phyloP scores from a whole-genome alignment of 164 flowering plant species.

The Cinnamomum micranthum region DNA sequence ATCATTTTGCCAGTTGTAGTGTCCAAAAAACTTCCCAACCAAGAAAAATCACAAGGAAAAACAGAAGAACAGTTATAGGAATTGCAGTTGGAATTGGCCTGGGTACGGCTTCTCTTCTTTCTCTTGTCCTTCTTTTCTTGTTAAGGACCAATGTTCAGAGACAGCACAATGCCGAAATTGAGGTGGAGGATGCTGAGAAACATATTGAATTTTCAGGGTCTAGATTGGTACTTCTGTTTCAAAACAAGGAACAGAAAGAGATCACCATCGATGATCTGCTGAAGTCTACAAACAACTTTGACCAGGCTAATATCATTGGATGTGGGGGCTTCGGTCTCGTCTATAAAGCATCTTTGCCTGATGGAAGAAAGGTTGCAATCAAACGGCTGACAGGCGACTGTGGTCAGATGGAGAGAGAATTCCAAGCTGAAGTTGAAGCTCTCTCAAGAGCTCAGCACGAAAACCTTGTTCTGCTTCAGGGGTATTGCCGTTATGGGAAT shows the following conservation, averaged over 20 bases:
- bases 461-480: conserved; percentile 73
- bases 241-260: conserved; percentile 40
- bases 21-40: not conserved
- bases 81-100: conserved; percentile 27
- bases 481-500: conserved; percentile 50
- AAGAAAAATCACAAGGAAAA: conserved; percentile 13
- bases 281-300: conserved; percentile 62
- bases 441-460: conserved; percentile 74
- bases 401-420: conserved; percentile 78
- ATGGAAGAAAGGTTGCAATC: conserved; percentile 62
- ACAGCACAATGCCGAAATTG: conserved; percentile 32
- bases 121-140: conserved; percentile 25
- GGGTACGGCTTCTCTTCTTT: conserved; percentile 38
- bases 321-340: conserved; percentile 87
- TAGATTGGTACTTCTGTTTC: conserved; percentile 42
- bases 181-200: conserved; percentile 15
- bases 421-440: conserved; percentile 73
- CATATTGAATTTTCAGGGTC: conserved; percentile 37
- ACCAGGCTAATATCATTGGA: conserved; percentile 73
- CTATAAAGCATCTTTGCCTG: conserved; percentile 62
- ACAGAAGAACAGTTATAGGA: conserved; percentile 19
- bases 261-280: conserved; percentile 51
- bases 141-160: conserved; percentile 20
- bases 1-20: conserved; percentile 25
- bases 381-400: conserved; percentile 73